Conservation (phyloP, 2,329 filamentous ascomycete genomes). For the Didymella exigua region DNA sequence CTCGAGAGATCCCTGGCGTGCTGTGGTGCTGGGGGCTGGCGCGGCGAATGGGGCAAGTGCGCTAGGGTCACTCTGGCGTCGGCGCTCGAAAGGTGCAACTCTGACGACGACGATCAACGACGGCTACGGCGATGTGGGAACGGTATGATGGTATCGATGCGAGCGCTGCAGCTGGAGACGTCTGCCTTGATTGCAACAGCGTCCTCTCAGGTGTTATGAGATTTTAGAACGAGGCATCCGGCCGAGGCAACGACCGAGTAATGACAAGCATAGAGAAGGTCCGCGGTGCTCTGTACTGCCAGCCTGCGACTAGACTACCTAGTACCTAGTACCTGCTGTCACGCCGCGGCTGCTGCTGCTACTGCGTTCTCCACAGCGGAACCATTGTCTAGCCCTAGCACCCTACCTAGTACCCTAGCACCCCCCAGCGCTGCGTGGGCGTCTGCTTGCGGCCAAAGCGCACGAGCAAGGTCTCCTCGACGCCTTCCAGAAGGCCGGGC, state of each 20-base stretch:
- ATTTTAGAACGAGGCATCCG: conserved; percentile 4
- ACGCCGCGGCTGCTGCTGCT: conserved; percentile 10
- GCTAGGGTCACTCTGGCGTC: conserved; percentile 32
- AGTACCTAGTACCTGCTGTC: not conserved
- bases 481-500: conserved; percentile 10
- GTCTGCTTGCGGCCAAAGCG: conserved; percentile 12
- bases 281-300: conserved; percentile 1
- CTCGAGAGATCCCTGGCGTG: conserved; percentile 26
- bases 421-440: conserved; percentile 7
- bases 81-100: conserved; percentile 32
- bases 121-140: not conserved
- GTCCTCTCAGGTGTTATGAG: not conserved
- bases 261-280: not conserved
- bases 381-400: not conserved
- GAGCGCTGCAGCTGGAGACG: not conserved
- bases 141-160: not conserved
- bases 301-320: no score
- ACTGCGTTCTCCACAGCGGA: conserved; percentile 6
- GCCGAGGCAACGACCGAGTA: conserved; percentile 6
- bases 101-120: conserved; percentile 27
- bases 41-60: conserved; percentile 29
- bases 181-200: conserved; percentile 1
- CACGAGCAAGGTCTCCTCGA: conserved; percentile 3
- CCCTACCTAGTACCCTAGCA: not conserved
- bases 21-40: conserved; percentile 22